Evolutionary conservation across 192 early-diverging fungal genomes (phyloP).

Genomic region (Coemansia sp.): DNA sequence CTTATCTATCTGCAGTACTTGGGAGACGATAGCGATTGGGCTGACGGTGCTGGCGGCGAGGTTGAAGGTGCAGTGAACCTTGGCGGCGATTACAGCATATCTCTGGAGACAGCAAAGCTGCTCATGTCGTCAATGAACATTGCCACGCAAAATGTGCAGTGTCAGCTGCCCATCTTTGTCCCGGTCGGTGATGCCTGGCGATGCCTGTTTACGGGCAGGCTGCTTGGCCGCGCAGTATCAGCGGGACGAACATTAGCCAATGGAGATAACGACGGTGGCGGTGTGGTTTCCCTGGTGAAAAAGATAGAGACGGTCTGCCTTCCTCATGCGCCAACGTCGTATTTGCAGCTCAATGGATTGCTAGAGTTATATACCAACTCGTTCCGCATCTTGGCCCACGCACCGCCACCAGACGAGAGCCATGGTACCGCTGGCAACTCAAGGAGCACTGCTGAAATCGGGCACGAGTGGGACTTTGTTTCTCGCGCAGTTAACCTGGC

Average conservation of each 20-base stretch:
- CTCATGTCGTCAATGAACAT: conserved; percentile 71
- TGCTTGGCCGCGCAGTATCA: conserved; percentile 12
- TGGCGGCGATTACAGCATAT: conserved; percentile 55
- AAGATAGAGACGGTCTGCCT: conserved; percentile 46
- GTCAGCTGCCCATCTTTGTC: conserved; percentile 67
- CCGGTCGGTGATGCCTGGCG: conserved; percentile 60
- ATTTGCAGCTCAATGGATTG: conserved; percentile 49
- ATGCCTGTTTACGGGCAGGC: conserved; percentile 43
- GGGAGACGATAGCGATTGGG: conserved; percentile 31
- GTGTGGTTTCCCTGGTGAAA: conserved; percentile 7
- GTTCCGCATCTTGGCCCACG: conserved; percentile 25
- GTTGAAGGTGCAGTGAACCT: conserved; percentile 18
- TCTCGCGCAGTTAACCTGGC: conserved; percentile 22
- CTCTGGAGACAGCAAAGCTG: conserved; percentile 64
- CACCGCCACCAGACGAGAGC: background rate
- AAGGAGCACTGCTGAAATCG: background rate
- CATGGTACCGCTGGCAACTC: conserved; percentile 1
- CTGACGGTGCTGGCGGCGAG: conserved; percentile 16
- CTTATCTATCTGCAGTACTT: conserved; percentile 61
- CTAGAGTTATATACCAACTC: conserved; percentile 46
- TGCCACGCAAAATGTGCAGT: conserved; percentile 68
- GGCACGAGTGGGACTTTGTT: conserved; percentile 32
- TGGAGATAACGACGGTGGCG: background rate
- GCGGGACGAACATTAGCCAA: background rate
- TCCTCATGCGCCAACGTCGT: conserved; percentile 34